Evolutionary conservation across 1,139 yeast species (phyloP).

Genomic region (Candida sp.): DNA sequence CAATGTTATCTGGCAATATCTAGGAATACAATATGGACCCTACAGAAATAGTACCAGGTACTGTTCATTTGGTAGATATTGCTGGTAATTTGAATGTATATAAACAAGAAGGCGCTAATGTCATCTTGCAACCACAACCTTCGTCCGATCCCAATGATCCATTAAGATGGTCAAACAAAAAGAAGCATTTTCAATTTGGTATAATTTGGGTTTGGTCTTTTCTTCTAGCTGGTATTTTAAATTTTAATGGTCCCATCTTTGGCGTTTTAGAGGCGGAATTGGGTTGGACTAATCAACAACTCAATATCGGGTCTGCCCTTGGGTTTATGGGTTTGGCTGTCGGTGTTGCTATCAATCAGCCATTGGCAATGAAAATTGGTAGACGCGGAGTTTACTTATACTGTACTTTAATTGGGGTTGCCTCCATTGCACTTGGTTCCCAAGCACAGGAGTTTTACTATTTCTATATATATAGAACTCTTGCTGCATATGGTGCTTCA

Average conservation of each 20-base stretch:
- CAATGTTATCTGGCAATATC: too few relatives aligned
- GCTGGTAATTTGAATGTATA: slow-evolving; percentile 32
- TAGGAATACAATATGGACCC: too few relatives aligned
- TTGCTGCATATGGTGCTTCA: slow-evolving; percentile 45
- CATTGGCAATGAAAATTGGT: slow-evolving; percentile 40
- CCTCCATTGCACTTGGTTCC: slow-evolving; percentile 36
- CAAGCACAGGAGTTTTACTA: slow-evolving; percentile 21
- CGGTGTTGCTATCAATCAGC: slow-evolving; percentile 38
- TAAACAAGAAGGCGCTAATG: slow-evolving; percentile 16
- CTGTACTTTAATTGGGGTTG: slow-evolving; percentile 28
- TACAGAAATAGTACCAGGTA: slow-evolving; percentile 57
- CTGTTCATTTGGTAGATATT: slow-evolving; percentile 54
- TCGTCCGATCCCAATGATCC: slow-evolving; percentile 36
- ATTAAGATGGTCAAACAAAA: slow-evolving; percentile 30
- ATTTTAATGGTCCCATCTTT: slow-evolving; percentile 42
- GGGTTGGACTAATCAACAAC: slow-evolving; percentile 20
- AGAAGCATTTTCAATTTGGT: slow-evolving; percentile 31
- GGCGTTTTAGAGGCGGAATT: slow-evolving; percentile 30
- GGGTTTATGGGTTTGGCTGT: slow-evolving; percentile 33
- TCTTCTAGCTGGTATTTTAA: slow-evolving; percentile 37
- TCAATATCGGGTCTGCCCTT: slow-evolving; percentile 31
- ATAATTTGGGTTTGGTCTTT: slow-evolving; percentile 32
- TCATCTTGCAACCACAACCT: slow-evolving; percentile 39
- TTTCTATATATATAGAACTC: slow-evolving; percentile 27
- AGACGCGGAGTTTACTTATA: slow-evolving; percentile 34